Evolutionary conservation across 2,329 filamentous ascomycete species (phyloP).

Genomic region (Cryoendolithus antarcticus): DNA sequence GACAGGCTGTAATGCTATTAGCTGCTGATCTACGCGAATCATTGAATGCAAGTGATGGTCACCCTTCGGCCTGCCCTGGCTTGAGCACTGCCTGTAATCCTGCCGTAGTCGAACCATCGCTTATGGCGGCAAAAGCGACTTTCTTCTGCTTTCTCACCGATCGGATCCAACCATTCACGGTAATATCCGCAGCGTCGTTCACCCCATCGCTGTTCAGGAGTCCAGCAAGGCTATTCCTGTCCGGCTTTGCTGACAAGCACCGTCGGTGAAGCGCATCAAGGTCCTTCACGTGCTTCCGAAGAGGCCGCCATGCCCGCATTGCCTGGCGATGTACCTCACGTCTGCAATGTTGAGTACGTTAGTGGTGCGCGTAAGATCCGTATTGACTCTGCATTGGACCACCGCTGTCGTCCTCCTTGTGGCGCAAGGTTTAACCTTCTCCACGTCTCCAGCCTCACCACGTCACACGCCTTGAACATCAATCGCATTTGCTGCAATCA

Average conservation of each 20-base stretch:
- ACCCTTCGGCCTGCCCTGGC: conserved; percentile 61
- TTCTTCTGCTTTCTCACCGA: conserved; percentile 79
- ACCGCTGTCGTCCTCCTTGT: neutral
- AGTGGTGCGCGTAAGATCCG: neutral
- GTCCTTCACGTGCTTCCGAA: conserved; percentile 1
- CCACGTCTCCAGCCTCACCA: no score
- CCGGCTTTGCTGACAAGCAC: neutral
- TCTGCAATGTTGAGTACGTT: neutral
- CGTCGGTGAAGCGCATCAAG: neutral
- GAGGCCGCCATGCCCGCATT: conserved; percentile 15
- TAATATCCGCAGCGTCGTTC: conserved; percentile 13
- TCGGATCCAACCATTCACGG: conserved; percentile 65
- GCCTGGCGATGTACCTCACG: conserved; percentile 5
- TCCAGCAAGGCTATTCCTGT: conserved; percentile 10
- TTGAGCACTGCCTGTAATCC: conserved; percentile 71
- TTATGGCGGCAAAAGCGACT: conserved; percentile 69
- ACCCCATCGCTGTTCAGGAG: conserved; percentile 14
- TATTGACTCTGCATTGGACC: neutral
- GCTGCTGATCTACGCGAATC: conserved; percentile 12
- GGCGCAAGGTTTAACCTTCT: no score
- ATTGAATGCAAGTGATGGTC: conserved; percentile 16
- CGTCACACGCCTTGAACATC: no score
- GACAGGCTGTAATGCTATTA: conserved; percentile 51
- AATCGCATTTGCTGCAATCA: no score
- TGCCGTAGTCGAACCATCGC: conserved; percentile 72